Base-by-base conservation (phyloP, 306 rosid genomes). In the Prunus dulcis region DNA sequence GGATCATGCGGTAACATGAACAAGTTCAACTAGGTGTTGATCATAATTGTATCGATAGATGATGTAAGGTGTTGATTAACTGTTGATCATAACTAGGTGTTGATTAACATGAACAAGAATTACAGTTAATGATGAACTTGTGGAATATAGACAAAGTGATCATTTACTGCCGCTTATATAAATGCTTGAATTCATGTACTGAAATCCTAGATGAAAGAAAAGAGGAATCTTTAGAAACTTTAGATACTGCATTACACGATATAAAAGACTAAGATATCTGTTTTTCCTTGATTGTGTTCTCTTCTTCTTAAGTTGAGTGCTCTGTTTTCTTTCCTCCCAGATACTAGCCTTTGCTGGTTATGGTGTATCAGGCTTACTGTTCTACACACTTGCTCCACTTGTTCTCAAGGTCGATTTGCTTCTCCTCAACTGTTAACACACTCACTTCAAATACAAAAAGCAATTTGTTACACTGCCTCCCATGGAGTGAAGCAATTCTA, bases 381-480 rank as follows among this genome's bases (percentile, higher is more conserved):
- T 85, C 55, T 85, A 81, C 78, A 45, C 86, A 11, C n/a, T 85
- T n/a, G 73, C 12, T 75, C 86, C 88, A 11, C 62, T 81, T 6
- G 73, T 85, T 43, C 79, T 85, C 22, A 76, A 85, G 88, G 86
- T 85, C 49, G 61, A 18, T 67, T 46, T 76, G 18, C 13, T 57
- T 50, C 67, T 43, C 17, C 43, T 15, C 53, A 34, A 57, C 22
- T 1, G 9, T 15, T 43, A 34, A 34, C 41, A 34, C 41, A 34
- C 52, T 72, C 13, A 34, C 63, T 17, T 11, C 19, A 52, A 4
- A 14, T 22, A 20, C 20, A 63, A 30, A 12, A n/a, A 4, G 12
- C 56, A 45, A 13, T 52, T 4, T 8, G 32, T n/a, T 8, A 53
- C 60, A 53, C 5, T 61, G 19, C 41, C 20, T 32, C 12, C 32